phyloP scores from a whole-genome alignment of 805 yeast species.

The Schwanniomyces polymorphus region DNA sequence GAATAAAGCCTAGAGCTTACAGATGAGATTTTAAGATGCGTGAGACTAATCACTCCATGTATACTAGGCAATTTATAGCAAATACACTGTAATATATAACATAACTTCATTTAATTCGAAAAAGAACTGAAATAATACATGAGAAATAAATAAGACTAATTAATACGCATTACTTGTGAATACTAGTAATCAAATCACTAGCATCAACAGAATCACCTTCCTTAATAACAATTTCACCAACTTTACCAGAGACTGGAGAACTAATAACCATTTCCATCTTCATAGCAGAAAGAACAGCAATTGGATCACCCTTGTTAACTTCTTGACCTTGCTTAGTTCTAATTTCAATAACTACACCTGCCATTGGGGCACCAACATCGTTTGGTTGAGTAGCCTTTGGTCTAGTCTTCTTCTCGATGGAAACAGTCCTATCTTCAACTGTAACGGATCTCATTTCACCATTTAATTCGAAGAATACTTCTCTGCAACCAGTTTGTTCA shows the following conservation, averaged over 20 bases:
- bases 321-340: slow-evolving; percentile 84
- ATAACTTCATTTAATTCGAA: background rate
- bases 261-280: slow-evolving; percentile 99
- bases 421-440: slow-evolving; percentile 82
- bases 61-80: background rate
- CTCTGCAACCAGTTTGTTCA: slow-evolving; percentile 84
- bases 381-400: slow-evolving; percentile 92
- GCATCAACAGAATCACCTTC: slow-evolving; percentile 97
- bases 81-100: background rate
- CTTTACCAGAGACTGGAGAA: slow-evolving; percentile 85
- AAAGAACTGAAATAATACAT: background rate
- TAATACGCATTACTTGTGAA: slow-evolving; percentile 19
- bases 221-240: slow-evolving; percentile 72
- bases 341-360: slow-evolving; percentile 95
- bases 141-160: slow-evolving; percentile 1
- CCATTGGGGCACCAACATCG: slow-evolving; percentile 99
- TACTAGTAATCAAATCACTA: slow-evolving; percentile 68
- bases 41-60: background rate
- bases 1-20: background rate
- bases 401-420: slow-evolving; percentile 81
- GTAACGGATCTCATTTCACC: slow-evolving; percentile 98
- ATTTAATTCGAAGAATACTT: slow-evolving; percentile 95
- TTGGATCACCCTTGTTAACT: slow-evolving; percentile 94
- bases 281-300: slow-evolving; percentile 95
- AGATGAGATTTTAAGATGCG: background rate